phyloP scores from a whole-genome alignment of 2,329 filamentous ascomycete species.

The Dactylellina cionopaga region DNA sequence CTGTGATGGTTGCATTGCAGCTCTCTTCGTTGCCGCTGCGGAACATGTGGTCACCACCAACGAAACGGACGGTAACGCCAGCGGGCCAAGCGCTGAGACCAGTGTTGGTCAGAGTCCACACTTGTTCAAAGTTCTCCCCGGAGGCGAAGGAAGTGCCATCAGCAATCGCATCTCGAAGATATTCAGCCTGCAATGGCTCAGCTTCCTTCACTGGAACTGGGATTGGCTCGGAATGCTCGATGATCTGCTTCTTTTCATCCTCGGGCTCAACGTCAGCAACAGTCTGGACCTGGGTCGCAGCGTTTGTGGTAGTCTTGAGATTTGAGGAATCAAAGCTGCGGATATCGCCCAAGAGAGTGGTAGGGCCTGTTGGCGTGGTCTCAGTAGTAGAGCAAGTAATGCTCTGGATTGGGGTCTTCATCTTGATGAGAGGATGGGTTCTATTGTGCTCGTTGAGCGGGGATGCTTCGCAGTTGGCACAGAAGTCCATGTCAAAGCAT shows the following conservation, averaged over 20 bases:
- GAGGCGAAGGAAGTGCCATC: slow-evolving; percentile 80
- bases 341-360: slow-evolving; percentile 41
- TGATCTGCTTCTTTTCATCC: slow-evolving; percentile 56
- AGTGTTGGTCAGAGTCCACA: slow-evolving; percentile 89
- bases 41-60: slow-evolving; percentile 96
- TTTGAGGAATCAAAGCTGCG: slow-evolving; percentile 35
- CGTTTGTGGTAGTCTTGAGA: slow-evolving; percentile 62
- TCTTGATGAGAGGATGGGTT: slow-evolving; percentile 96
- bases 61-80: slow-evolving; percentile 88
- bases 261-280: slow-evolving; percentile 75
- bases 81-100: slow-evolving; percentile 83
- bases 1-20: slow-evolving; percentile 74
- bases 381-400: slow-evolving; percentile 88
- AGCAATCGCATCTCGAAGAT: slow-evolving; percentile 78
- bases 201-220: slow-evolving; percentile 54
- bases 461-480: slow-evolving; percentile 88
- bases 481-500: slow-evolving; percentile 95
- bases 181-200: slow-evolving; percentile 71
- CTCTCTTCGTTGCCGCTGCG: slow-evolving; percentile 78
- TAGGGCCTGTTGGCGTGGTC: slow-evolving; percentile 70
- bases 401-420: slow-evolving; percentile 89
- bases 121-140: slow-evolving; percentile 82
- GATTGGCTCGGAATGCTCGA: slow-evolving; percentile 58
- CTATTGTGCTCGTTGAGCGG: slow-evolving; percentile 87
- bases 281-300: slow-evolving; percentile 74